Evolutionary conservation across 1,139 yeast species (phyloP), one percentile per base, ranked within the genome.

Genomic region (Candida sp.): DNA sequence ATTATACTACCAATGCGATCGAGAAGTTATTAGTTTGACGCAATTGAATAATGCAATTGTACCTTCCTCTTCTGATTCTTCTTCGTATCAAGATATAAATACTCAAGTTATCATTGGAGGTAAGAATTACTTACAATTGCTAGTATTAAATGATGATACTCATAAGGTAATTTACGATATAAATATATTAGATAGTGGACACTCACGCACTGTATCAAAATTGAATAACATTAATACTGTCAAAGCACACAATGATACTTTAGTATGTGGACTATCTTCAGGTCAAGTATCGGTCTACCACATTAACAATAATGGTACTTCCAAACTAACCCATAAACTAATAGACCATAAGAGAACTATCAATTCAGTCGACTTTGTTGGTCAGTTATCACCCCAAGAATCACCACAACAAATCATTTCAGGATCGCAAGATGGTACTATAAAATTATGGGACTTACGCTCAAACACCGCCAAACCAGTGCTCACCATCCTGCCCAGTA

Each of bases 351-450:
- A 83, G 42, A 69, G 98, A 44, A 83, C 95, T 3, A 84, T 93
- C 38, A 89, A 90, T 57, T 79, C 96, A 1, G 68, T 93, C 25
- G 89, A 87, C 46, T 90, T 89, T 59, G 55, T 67, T 19, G 52
- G 47, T 38, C 50, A 53, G 3, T 21, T 35, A 5, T 41, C 46
- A 32, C 40, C 39, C 21, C 76, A 76, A 33, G 73, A 75, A 4
- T 77, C 77, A 38, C 78, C 85, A 1, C 75, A 77, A 52, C 70
- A 79, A 39, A 62, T 93, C 12, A 64, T 89, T 2, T 85, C 96
- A 1, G 99, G 96, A 0, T 86, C 96, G 0, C 96, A 89, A 57
- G 99, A 93, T 64, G 97, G 98, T 2, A 73, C 84, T 19, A 82
- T 91, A 45, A 84, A 88, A 51, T 63, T 90, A 15, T 93, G 98